Conservation (phyloP, 345 rosid genomes). For the Lagerstroemia speciosa region DNA sequence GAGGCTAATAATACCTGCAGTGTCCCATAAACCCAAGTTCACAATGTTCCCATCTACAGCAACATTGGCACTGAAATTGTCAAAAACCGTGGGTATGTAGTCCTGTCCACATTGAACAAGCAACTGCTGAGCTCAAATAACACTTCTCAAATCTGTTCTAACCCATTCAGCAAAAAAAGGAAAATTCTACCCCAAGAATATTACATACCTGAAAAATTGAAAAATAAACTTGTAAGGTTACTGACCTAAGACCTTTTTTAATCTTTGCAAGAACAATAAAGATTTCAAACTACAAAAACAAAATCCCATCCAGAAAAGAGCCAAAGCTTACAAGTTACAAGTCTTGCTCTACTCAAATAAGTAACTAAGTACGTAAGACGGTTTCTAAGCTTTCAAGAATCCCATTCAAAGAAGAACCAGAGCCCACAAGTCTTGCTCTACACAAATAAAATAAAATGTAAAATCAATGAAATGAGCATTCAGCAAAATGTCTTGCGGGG, state of each 20-base stretch:
- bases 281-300: neutral
- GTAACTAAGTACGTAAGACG: too few relatives aligned
- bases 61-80: constrained; percentile 97
- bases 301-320: neutral
- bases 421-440: neutral
- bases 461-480: neutral
- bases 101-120: constrained; percentile 37
- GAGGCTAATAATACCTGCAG: constrained; percentile 57
- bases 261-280: neutral
- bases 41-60: constrained; percentile 88
- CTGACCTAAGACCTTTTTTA: neutral
- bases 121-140: neutral
- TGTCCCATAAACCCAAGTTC: constrained; percentile 97
- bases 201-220: neutral
- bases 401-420: neutral
- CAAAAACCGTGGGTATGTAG: constrained; percentile 94
- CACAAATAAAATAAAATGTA: neutral
- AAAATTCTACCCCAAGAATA: too few relatives aligned
- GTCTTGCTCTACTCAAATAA: neutral
- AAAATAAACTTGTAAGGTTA: neutral
- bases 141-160: neutral
- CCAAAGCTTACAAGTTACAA: neutral
- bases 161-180: neutral
- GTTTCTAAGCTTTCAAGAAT: too few relatives aligned
- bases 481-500: neutral